These are phyloP conservation scores for Xylariaceae sp. DNA, from an alignment of 2,329 filamentous ascomycete genomes.

Conservation along the genomic window DNA sequence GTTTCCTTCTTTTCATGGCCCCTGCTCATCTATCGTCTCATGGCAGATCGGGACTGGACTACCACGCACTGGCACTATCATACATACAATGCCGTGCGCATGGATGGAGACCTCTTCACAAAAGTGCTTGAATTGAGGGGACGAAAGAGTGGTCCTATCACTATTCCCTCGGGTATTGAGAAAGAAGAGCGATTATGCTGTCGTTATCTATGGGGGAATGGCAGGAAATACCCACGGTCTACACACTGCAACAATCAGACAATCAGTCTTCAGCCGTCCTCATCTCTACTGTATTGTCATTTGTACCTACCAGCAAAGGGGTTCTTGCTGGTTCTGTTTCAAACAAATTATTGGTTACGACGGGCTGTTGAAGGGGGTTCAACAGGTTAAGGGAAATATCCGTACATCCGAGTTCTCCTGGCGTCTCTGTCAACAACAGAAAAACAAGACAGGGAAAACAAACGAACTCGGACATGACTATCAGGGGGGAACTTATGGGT, in stretches of 20 bases:
- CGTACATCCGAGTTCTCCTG: background rate
- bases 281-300: background rate
- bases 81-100: background rate
- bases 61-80: background rate
- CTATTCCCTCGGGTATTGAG: background rate
- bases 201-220: background rate
- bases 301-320: background rate
- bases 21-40: background rate
- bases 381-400: background rate
- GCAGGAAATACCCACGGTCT: background rate
- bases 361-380: background rate
- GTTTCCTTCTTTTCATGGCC: constrained; percentile 1
- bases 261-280: background rate
- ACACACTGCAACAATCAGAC: background rate
- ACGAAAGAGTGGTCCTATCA: background rate
- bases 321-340: background rate
- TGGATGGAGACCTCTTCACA: background rate
- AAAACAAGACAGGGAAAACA: background rate
- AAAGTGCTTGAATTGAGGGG: background rate
- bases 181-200: too few species aligned
- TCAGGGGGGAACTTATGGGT: background rate
- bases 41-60: background rate
- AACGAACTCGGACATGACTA: background rate
- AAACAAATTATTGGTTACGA: background rate
- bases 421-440: background rate